Evolutionary conservation across 2,329 filamentous ascomycete genomes (phyloP).

Genomic region (Ophiostoma perfectum): DNA sequence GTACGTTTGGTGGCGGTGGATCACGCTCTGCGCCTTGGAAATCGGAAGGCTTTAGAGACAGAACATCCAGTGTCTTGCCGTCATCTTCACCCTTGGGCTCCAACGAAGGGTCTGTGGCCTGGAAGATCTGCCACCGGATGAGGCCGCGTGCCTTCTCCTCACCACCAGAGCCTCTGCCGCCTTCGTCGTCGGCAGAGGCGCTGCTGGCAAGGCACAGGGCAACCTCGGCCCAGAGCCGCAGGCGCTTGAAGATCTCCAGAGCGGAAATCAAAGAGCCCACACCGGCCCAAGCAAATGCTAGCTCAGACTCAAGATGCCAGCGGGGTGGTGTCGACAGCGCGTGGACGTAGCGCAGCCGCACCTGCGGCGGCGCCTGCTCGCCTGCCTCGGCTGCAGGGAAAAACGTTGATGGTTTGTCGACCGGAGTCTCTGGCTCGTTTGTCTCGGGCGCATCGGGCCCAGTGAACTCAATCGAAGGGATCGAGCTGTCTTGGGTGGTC

Average conservation of each 20-base stretch:
- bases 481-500: conserved; percentile 30
- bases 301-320: conserved; percentile 91
- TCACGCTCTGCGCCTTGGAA: conserved; percentile 60
- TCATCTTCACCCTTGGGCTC: conserved; percentile 38
- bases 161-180: conserved; percentile 49
- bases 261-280: conserved; percentile 84
- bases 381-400: conserved; percentile 67
- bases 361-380: conserved; percentile 71
- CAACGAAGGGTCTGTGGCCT: conserved; percentile 45
- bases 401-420: conserved; percentile 66
- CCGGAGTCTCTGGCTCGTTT: conserved; percentile 28
- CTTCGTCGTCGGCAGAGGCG: conserved; percentile 53
- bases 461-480: conserved; percentile 45
- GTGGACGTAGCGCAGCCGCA: conserved; percentile 79
- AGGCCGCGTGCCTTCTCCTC: conserved; percentile 78
- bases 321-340: conserved; percentile 75
- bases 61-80: conserved; percentile 52
- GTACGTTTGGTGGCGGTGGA: conserved; percentile 73
- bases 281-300: conserved; percentile 86
- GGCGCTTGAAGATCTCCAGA: conserved; percentile 88
- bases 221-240: conserved; percentile 92
- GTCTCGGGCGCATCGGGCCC: conserved; percentile 30
- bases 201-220: conserved; percentile 75
- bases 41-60: conserved; percentile 48
- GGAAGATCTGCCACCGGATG: conserved; percentile 72